These are phyloP conservation scores for Aeschynomene evenia DNA, from an alignment of 306 rosid genomes.

Conservation along the genomic window DNA sequence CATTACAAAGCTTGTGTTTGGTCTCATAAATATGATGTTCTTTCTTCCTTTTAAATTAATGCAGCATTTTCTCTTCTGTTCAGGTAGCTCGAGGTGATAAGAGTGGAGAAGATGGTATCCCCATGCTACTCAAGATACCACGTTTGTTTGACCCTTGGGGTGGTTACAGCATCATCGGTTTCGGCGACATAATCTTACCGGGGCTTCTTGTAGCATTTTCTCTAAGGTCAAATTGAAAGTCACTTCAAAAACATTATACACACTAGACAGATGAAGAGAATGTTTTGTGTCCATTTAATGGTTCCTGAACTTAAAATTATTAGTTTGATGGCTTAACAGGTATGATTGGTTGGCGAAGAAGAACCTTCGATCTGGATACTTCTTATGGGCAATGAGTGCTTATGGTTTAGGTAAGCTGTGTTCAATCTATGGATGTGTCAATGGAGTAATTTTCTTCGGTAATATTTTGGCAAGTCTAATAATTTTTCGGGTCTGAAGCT, in stretches of 20 bases:
- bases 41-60: not conserved
- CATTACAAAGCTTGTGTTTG: not conserved
- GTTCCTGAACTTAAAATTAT: conserved; percentile 32
- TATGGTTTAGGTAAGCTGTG: conserved; percentile 84
- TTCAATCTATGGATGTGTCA: not conserved
- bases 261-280: not conserved
- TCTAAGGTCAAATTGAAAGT: conserved; percentile 57
- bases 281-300: not conserved
- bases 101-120: conserved; percentile 97
- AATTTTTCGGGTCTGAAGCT: not conserved
- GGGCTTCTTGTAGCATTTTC: conserved; percentile 92
- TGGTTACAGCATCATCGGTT: conserved; percentile 95
- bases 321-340: conserved; percentile 48
- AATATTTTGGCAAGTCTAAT: not conserved
- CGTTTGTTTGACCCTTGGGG: conserved; percentile 99
- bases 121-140: conserved; percentile 94
- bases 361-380: conserved; percentile 74
- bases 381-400: conserved; percentile 92
- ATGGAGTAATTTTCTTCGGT: conserved; percentile 2
- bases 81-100: conserved; percentile 96
- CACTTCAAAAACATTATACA: not conserved
- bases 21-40: not conserved
- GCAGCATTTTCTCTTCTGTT: conserved; percentile 19
- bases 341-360: conserved; percentile 88
- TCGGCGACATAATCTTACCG: conserved; percentile 95